Base-by-base conservation (phyloP, 768 basidiomycete species). In the Termitomyces sp. region DNA sequence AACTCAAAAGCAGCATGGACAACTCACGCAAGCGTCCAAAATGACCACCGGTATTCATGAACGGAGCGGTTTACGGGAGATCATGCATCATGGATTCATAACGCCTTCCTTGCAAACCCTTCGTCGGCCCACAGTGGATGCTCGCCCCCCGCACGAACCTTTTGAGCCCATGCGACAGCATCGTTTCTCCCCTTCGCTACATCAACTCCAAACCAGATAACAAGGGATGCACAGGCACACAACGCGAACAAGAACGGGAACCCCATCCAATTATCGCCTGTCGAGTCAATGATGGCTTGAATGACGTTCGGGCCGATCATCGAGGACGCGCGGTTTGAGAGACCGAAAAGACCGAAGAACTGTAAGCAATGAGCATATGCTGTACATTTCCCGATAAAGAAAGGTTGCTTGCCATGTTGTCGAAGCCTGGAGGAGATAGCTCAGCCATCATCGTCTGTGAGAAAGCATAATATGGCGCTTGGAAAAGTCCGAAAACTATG, bases 381-480 rank as follows among this genome's bases (percentile, higher is more conserved):
- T 48, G 26, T 44, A 12, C 5, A 50, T 29, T 18, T 15, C 12
- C 37, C 4, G 8, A 18, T 13, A 39, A n/a, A 28, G 15, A 37
- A 52, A 42, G 8, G 33, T 26, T 1, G 50, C 64, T 33, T 50
- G 73, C 77, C 79, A 80, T 92, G 66, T 92, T 90, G 63, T 94
- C 92, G 65, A 90, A 94, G 0, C 92, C 92, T 1, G 90, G 88
- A 13, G 92, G 92, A 6, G 88, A 85, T 12, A 95, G 81, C 69
- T 94, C 92, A 0, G 89, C 88, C 89, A 92, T 92, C 87, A 90
- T 88, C 0, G 88, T 91, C 67, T 90, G 86, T 3, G 90, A 84
- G 67, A 88, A 91, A 1, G 92, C 89, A 66, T 90, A 94, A 72
- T 92, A 94, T 0, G 92, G 92, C 1, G 88, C 88, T 73, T 92